These are phyloP conservation scores for Pythium vanterpoolii DNA, from an alignment of 352 stramenopile species.

Conservation along the genomic window DNA sequence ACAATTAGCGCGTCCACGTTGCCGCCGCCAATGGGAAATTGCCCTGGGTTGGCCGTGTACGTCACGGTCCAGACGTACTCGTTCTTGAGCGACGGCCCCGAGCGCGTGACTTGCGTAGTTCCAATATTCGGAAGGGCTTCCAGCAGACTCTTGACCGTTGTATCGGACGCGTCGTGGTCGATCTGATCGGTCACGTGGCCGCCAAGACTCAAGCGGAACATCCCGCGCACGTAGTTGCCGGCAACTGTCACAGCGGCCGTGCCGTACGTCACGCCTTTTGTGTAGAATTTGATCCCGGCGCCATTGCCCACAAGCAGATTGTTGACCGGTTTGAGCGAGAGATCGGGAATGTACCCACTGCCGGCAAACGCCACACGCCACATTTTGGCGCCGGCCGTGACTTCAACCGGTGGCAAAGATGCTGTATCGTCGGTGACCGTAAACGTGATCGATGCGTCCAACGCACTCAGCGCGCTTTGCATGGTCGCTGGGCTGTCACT, in stretches of 20 bases:
- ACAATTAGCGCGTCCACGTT: constrained; percentile 46
- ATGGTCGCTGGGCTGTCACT: constrained; percentile 43
- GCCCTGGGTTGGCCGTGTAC: constrained; percentile 91
- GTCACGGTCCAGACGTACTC: constrained; percentile 94
- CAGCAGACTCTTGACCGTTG: constrained; percentile 87
- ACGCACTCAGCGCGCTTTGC: constrained; percentile 59
- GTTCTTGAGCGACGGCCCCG: constrained; percentile 78
- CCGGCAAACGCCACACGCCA: constrained; percentile 91
- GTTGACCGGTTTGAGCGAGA: constrained; percentile 75
- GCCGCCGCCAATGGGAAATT: constrained; percentile 83
- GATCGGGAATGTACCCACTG: constrained; percentile 86
- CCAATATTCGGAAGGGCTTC: constrained; percentile 94
- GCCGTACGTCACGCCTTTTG: constrained; percentile 44
- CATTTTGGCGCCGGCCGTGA: constrained; percentile 48
- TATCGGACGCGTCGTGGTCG: constrained; percentile 90
- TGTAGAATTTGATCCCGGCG: constrained; percentile 75
- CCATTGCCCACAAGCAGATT: constrained; percentile 87
- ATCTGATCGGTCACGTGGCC: constrained; percentile 88
- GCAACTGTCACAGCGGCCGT: constrained; percentile 47
- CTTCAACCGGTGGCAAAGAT: constrained; percentile 34
- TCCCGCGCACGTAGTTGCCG: constrained; percentile 88
- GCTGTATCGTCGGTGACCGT: constrained; percentile 63
- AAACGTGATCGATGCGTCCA: constrained; percentile 82
- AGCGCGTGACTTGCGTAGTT: constrained; percentile 82
- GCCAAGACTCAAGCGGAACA: constrained; percentile 87